Conservation (phyloP, 2,329 filamentous ascomycete species). For the Hymenoscyphus fraxineus region DNA sequence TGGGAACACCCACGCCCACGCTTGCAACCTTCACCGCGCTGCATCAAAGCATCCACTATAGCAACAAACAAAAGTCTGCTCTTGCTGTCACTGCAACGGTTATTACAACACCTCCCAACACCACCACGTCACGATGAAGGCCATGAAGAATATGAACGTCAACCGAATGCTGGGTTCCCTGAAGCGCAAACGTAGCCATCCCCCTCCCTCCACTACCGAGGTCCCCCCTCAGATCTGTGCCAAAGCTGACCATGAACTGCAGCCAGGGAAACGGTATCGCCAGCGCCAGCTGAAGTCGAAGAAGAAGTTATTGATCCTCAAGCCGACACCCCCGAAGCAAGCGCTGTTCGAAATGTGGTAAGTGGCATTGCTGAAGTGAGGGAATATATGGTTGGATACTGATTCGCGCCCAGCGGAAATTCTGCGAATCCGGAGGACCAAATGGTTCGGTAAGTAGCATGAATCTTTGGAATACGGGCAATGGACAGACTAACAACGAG, state of each 20-base stretch:
- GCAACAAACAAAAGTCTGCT: neutral
- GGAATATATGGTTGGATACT: constrained; percentile 6
- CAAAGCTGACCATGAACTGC: neutral
- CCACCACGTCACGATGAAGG: constrained; percentile 29
- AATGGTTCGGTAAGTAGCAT: constrained; percentile 48
- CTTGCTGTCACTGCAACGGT: neutral
- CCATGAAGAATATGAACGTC: constrained; percentile 35
- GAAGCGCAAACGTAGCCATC: constrained; percentile 30
- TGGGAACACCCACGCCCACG: neutral
- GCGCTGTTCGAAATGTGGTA: constrained; percentile 64
- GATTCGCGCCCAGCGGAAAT: constrained; percentile 56
- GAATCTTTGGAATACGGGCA: neutral
- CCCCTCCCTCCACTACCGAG: constrained; percentile 5
- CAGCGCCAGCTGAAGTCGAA: neutral
- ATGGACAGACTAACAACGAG: constrained; percentile 5
- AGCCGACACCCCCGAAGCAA: constrained; percentile 63
- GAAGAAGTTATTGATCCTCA: constrained; percentile 22
- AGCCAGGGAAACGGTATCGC: neutral
- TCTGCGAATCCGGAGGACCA: constrained; percentile 71
- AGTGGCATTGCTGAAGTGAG: constrained; percentile 32
- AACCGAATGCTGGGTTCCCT: constrained; percentile 34
- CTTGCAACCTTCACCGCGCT: neutral
- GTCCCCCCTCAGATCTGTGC: neutral
- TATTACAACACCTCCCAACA: neutral
- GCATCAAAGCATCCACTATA: neutral